Conservation (phyloP, 2,329 filamentous ascomycete species). For the Fusarium sp. region DNA sequence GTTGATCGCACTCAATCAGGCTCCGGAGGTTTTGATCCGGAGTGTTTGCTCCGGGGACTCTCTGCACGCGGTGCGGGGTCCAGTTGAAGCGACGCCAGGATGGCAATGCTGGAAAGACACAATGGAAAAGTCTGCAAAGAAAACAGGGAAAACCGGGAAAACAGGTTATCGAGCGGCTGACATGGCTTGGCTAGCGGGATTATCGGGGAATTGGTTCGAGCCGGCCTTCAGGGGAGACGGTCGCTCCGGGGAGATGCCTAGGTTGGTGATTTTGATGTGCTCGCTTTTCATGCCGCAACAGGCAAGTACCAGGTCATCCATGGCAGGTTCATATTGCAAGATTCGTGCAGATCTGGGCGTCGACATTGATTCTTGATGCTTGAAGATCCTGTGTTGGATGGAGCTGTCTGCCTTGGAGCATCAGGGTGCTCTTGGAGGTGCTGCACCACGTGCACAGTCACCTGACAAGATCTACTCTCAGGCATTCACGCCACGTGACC, state of each 20-base stretch:
- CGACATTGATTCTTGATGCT: background rate
- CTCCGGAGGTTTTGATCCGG: conserved; percentile 1
- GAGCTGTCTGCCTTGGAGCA: background rate
- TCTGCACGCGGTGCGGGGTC: background rate
- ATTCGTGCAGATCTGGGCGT: background rate
- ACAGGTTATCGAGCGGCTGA: conserved; percentile 6
- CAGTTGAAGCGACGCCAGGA: background rate
- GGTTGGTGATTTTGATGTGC: background rate
- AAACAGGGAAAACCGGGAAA: conserved; percentile 17
- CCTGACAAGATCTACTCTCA: background rate
- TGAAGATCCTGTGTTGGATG: background rate
- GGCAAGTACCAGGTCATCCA: background rate
- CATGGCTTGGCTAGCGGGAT: conserved; percentile 30
- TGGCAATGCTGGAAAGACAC: background rate
- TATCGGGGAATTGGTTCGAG: conserved; percentile 25
- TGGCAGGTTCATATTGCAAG: background rate
- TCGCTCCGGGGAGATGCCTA: conserved; percentile 10
- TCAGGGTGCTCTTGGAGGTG: background rate
- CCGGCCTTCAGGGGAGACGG: conserved; percentile 17
- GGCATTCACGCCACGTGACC: conserved; percentile 29
- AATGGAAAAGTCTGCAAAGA: conserved; percentile 11
- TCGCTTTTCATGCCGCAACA: background rate
- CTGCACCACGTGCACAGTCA: conserved; percentile 11
- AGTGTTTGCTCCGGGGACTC: conserved; percentile 20
- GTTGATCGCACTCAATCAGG: background rate